Evolutionary conservation across 1,284 basidiomycete genomes (phyloP).

Genomic region (Puccinia triticina): DNA sequence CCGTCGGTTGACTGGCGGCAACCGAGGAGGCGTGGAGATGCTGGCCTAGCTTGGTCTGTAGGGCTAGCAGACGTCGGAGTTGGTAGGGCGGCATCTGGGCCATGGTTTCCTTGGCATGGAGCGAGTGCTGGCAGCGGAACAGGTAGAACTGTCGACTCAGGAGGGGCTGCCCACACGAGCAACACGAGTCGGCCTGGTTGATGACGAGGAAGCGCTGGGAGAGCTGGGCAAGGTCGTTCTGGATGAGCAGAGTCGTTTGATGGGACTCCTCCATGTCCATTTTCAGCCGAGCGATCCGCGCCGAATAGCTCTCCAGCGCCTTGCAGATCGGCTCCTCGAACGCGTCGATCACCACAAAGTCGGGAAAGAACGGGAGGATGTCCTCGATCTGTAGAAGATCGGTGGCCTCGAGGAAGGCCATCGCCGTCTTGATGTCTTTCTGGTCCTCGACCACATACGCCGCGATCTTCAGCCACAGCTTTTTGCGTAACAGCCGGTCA

Average conservation of each 20-base stretch:
- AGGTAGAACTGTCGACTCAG: conserved; percentile 93
- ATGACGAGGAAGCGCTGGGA: conserved; percentile 91
- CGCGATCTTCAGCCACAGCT: conserved; percentile 96
- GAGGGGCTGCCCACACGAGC: conserved; percentile 74
- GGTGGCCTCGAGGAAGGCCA: conserved; percentile 91
- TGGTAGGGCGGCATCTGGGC: conserved; percentile 80
- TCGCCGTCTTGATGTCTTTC: conserved; percentile 95
- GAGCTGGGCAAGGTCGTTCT: conserved; percentile 82
- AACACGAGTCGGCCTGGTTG: conserved; percentile 83
- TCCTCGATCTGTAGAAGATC: conserved; percentile 97
- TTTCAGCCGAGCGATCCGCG: conserved; percentile 86
- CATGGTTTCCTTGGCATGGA: conserved; percentile 70
- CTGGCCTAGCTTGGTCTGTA: conserved; percentile 73
- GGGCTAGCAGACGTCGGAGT: conserved; percentile 76
- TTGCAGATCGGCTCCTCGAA: conserved; percentile 99
- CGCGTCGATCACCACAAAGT: conserved; percentile 98
- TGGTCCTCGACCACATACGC: conserved; percentile 95
- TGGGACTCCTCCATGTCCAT: conserved; percentile 96
- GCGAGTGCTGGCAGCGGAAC: conserved; percentile 94
- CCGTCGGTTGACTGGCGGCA: conserved; percentile 33
- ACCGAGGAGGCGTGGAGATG: too few species aligned
- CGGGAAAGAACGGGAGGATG: conserved; percentile 98
- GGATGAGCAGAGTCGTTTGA: conserved; percentile 86
- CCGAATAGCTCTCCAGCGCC: conserved; percentile 89
- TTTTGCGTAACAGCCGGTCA: conserved; percentile 81